Conservation (phyloP, 306 rosid species). For the Cyamopsis tetragonoloba region DNA sequence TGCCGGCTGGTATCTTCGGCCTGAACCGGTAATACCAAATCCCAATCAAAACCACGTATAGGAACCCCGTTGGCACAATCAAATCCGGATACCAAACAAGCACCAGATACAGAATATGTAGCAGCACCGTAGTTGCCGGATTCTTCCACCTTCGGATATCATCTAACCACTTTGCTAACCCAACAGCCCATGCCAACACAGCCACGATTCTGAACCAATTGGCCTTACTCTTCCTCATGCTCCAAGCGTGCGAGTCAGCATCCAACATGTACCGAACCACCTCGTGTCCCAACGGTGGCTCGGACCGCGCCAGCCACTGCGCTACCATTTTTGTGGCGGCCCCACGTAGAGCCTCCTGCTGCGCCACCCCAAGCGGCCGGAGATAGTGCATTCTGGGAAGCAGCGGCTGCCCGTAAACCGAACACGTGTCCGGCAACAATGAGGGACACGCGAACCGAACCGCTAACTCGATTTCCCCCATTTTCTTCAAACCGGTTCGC, state of each 20-base stretch:
- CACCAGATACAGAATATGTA: constrained; percentile 69
- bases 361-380: constrained; percentile 82
- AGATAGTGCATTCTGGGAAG: constrained; percentile 89
- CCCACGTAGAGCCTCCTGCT: constrained; percentile 80
- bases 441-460: constrained; percentile 77
- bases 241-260: constrained; percentile 89
- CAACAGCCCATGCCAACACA: constrained; percentile 79
- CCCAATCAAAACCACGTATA: constrained; percentile 77
- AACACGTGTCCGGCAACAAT: constrained; percentile 67
- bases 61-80: constrained; percentile 78
- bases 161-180: constrained; percentile 87
- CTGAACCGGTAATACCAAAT: constrained; percentile 88
- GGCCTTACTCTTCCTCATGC: constrained; percentile 88
- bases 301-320: constrained; percentile 68
- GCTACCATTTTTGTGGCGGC: constrained; percentile 86
- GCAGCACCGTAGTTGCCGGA: constrained; percentile 71
- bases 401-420: constrained; percentile 71
- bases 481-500: constrained; percentile 69
- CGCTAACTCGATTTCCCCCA: constrained; percentile 88
- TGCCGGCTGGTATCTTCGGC: constrained; percentile 85
- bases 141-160: constrained; percentile 78
- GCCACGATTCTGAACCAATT: constrained; percentile 95
- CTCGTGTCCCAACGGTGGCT: constrained; percentile 81
- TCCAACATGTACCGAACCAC: constrained; percentile 92
- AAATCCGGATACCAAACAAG: constrained; percentile 99